Conservation (phyloP, 2,329 filamentous ascomycete species). For the Fusarium odoratissimum region DNA sequence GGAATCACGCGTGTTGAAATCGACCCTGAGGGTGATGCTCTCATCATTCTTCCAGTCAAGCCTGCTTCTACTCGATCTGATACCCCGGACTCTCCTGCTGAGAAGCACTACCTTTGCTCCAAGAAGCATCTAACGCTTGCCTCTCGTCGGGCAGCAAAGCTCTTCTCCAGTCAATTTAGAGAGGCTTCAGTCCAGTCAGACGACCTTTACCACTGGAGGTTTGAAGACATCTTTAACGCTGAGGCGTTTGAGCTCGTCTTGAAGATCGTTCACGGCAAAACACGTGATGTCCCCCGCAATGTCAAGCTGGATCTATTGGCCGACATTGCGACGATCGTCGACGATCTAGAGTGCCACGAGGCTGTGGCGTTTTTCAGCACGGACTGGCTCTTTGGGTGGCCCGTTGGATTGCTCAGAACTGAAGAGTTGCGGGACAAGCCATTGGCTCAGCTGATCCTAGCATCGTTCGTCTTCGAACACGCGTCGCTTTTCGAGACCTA, state of each 20-base stretch:
- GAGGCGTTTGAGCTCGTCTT: neutral
- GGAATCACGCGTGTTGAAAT: neutral
- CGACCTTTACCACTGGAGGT: neutral
- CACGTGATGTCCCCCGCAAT: fast-evolving
- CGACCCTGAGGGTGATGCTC: neutral
- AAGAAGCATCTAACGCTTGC: neutral
- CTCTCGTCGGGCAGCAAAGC: neutral
- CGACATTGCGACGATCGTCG: neutral
- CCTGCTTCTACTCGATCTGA: fast-evolving
- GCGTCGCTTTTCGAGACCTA: neutral
- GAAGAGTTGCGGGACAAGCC: neutral
- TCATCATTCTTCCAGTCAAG: fast-evolving
- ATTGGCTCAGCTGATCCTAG: neutral
- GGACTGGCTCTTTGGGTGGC: neutral
- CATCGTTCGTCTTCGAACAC: neutral
- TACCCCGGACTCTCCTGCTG: fast-evolving
- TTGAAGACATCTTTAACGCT: fast-evolving
- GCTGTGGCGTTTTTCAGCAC: fast-evolving
- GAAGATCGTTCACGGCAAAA: neutral
- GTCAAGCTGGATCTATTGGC: fast-evolving
- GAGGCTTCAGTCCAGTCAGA: neutral
- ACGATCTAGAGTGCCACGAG: neutral
- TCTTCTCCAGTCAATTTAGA: neutral
- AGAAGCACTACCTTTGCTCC: neutral
- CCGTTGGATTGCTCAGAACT: too few relatives aligned